Base-by-base conservation (phyloP, 2,329 filamentous ascomycete genomes). In the Diplodia corticola region DNA sequence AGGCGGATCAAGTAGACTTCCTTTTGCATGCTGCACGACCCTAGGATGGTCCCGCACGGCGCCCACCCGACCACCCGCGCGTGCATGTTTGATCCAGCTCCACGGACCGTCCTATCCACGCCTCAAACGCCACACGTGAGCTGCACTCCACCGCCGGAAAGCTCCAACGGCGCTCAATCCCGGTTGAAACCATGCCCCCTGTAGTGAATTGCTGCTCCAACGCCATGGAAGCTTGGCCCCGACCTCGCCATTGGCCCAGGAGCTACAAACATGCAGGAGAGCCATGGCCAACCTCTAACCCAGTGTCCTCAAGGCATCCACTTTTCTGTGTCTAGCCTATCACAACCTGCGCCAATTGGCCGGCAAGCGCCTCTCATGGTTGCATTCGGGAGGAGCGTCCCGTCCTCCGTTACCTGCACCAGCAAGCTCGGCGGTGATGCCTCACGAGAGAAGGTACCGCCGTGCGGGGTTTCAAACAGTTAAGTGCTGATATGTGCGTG, bases 91-190 rank as follows among this genome's bases (percentile, higher is more conserved):
- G 48, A 61, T 49, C 57, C 57, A 35, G 40, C 28, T 22, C 57
- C 44, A 22, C 26, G 57, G 57, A 17, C 26, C 57, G 26, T 44
- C 17, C 28, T 28, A 6, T 49, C 44, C 28, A 35, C 57, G 28
- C 57, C 40, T 61, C 57, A 24, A 17, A 61, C 54, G 30, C n/a
- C 44, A 46, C 57, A 61, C 57, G 57, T 61, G 57, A 61, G 44
- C 57, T 49, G 57, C 57, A 61, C 40, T 61, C 57, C 40, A 35
- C 57, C 57, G 4, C 12, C 15, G 13, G 35, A 24, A 33, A 26
- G 54, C 54, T 40, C 50, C 35, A n/a, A 48, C 22, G 24, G 55
- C 17, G 35, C 44, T 17, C 28, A 49, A 26, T 20, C 40, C 26
- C 35, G n/a, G 17, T 61, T 35, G 57, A 61, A 35, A 35, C 57